phyloP scores from a whole-genome alignment of 2,329 filamentous ascomycete genomes.

The Penicillium rolfsii region DNA sequence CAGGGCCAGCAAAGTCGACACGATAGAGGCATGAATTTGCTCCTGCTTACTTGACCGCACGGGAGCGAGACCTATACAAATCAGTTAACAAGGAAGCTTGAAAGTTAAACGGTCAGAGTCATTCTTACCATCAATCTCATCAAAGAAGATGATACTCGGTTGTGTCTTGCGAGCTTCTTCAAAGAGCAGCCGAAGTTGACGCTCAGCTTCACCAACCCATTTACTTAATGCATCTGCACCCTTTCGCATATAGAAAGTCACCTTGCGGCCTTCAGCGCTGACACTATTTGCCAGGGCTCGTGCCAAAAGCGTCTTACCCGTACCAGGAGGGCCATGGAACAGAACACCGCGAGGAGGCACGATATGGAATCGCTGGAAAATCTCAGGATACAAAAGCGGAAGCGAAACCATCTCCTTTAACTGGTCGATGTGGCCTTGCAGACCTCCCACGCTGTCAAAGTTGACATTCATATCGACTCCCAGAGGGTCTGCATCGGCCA shows the following conservation, averaged over 20 bases:
- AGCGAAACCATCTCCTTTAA: constrained; percentile 98
- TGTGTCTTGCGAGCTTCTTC: constrained; percentile 95
- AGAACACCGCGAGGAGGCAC: constrained; percentile 92
- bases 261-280: constrained; percentile 85
- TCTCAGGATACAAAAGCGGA: constrained; percentile 89
- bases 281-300: constrained; percentile 90
- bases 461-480: constrained; percentile 91
- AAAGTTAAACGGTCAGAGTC: neutral
- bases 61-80: constrained; percentile 68
- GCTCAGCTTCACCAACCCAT: constrained; percentile 98
- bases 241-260: constrained; percentile 99
- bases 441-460: constrained; percentile 89
- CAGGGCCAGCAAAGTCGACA: constrained; percentile 86
- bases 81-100: constrained; percentile 14
- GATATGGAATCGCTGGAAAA: constrained; percentile 88
- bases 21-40: constrained; percentile 97
- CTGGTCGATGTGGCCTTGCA: constrained; percentile 93
- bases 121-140: constrained; percentile 85
- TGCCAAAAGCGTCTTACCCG: constrained; percentile 95
- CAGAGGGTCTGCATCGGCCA: constrained; percentile 91
- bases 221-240: constrained; percentile 97
- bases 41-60: constrained; percentile 98
- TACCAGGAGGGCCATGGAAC: constrained; percentile 96
- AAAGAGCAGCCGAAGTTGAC: constrained; percentile 89
- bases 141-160: constrained; percentile 99